phyloP scores from a whole-genome alignment of 345 rosid species.

The Pistacia atlantica region DNA sequence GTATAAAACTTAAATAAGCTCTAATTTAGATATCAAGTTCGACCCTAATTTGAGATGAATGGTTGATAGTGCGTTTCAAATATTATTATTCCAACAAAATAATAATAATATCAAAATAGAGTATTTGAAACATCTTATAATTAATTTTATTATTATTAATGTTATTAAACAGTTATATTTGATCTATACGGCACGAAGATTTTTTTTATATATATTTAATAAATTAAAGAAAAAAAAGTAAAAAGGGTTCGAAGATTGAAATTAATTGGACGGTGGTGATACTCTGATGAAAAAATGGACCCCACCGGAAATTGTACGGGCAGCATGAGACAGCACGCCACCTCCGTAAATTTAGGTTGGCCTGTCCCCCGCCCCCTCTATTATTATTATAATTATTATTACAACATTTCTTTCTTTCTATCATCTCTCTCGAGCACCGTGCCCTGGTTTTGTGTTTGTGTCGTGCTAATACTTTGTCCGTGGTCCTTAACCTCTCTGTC shows the following conservation, averaged over 20 bases:
- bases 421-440: constrained; percentile 52
- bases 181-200: too few species aligned
- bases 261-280: constrained; percentile 7
- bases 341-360: constrained; percentile 54
- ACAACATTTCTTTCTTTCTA: neutral
- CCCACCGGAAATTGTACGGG: constrained; percentile 32
- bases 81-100: too few species aligned
- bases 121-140: too few species aligned
- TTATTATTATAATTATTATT: constrained; percentile 1
- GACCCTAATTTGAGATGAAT: too few species aligned
- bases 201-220: neutral
- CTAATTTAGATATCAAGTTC: too few species aligned
- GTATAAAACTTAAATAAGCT: too few species aligned
- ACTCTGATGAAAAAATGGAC: neutral
- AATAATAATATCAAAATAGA: too few species aligned
- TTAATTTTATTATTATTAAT: too few species aligned
- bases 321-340: constrained; percentile 45
- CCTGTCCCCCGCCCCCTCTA: constrained; percentile 5
- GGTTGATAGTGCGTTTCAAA: too few species aligned
- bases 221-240: neutral
- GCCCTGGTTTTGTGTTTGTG: constrained; percentile 13
- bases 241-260: neutral
- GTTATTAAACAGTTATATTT: too few species aligned
- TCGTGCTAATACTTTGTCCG: neutral
- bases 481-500: neutral